Evolutionary conservation across 176 grass and related monocot species (phyloP).

Genomic region (Dactylis glomerata): DNA sequence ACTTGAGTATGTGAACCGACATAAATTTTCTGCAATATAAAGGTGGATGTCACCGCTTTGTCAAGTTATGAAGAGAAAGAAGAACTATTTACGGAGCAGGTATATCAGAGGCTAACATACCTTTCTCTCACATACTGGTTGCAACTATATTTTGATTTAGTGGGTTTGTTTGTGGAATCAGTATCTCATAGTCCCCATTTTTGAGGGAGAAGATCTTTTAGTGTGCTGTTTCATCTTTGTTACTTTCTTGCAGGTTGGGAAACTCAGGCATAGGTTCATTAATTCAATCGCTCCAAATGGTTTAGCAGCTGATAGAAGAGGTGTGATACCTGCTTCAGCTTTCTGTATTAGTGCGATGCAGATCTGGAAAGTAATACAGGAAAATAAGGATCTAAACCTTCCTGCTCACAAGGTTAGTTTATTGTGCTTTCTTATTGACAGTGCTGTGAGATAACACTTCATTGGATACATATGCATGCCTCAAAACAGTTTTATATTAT

Average conservation of each 20-base stretch:
- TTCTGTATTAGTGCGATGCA: slow-evolving; percentile 83
- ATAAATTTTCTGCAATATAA: slow-evolving; percentile 39
- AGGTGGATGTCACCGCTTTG: slow-evolving; percentile 88
- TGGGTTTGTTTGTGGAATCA: background rate
- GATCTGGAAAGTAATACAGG: slow-evolving; percentile 85
- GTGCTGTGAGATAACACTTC: slow-evolving; percentile 15
- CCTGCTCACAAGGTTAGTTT: slow-evolving; percentile 93
- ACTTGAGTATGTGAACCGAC: slow-evolving; percentile 12
- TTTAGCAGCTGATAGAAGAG: slow-evolving; percentile 88
- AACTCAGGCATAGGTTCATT: slow-evolving; percentile 71
- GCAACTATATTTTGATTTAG: background rate
- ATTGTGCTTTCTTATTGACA: slow-evolving; percentile 6
- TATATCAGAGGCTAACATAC: slow-evolving; percentile 21
- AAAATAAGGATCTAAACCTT: slow-evolving; percentile 98
- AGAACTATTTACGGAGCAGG: slow-evolving; percentile 83
- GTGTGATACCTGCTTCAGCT: slow-evolving; percentile 81
- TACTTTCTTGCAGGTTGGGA: slow-evolving; percentile 52
- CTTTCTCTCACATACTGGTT: background rate
- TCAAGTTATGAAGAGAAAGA: slow-evolving; percentile 89
- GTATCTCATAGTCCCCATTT: background rate
- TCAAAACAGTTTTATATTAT: background rate
- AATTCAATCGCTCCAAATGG: slow-evolving; percentile 72
- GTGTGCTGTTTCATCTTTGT: background rate
- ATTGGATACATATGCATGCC: background rate
- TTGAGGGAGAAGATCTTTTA: background rate